Base-by-base conservation (phyloP, 805 yeast genomes). In the Candida orba region DNA sequence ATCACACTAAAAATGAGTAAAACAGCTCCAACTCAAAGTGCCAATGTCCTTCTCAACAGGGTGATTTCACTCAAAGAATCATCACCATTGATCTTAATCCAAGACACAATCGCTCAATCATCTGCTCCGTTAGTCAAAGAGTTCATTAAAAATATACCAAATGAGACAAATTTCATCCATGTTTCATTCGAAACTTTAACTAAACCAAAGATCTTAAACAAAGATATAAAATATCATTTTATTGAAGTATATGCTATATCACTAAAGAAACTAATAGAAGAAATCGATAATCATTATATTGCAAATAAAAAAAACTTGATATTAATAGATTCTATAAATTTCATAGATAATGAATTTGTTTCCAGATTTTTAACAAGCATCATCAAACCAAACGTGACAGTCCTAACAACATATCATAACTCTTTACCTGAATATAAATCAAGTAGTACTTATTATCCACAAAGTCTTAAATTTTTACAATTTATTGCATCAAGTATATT, bases 401-500 rank as follows among this genome's bases (percentile, higher is more conserved):
- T 79, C 0, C 56, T 72, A n/a, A 77, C 76, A 2, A 64, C 72
- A 0, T 72, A 57, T 43, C 84, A 79, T 51, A 57, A 64, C 12
- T 66, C 73, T 30, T 37, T 67, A 17, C 67, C 76, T 3, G 74
- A 66, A 37, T 20, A 8, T 3, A 39, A 31, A n/a, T 44, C 48
- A 20, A 54, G 42, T 6, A 38, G 50, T 12, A 10, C 29, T 10
- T 48, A 77, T 42, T 77, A 74, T 47, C 95, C 95, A 0, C 57
- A 71, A 0, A 58, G 75, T 0, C 45, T 69, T n/a, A 68, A 68
- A 6, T 57, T 84, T 22, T 64, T 88, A 25, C 66, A 73, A 32
- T 88, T 78, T 56, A 76, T 89, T 58, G 89, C 97, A 2, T 82
- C 91, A 2, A 70, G 86, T 1, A 75, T 86, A 1, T 69, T 90